Percentiles rank a stretch among this genome's conserved stretches.
These are phyloP conservation scores for Afroboletus lepidellus DNA, from an alignment of 1,284 basidiomycete genomes.

Conservation along the genomic window DNA sequence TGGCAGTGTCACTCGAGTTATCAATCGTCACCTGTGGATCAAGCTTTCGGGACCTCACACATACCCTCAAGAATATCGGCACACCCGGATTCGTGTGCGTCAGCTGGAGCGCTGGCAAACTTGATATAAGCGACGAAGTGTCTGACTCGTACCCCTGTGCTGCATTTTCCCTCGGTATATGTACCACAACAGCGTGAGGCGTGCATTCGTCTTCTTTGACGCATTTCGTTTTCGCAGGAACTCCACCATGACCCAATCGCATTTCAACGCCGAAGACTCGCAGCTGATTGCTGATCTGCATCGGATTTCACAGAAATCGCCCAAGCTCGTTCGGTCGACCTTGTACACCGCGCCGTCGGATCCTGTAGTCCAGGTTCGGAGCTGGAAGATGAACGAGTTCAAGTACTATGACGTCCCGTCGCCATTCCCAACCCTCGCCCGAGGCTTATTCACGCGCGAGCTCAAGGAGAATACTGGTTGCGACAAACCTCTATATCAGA, in stretches of 20 bases:
- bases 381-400: conserved; percentile 97
- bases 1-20: too few species aligned
- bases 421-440: conserved; percentile 88
- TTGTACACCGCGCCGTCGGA: conserved; percentile 55
- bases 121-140: not conserved
- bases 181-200: conserved; percentile 5
- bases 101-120: too few species aligned
- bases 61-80: not conserved
- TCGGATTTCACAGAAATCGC: conserved; percentile 47
- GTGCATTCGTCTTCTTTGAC: conserved; percentile 5
- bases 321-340: conserved; percentile 60
- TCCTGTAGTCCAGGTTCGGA: conserved; percentile 56
- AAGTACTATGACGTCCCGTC: conserved; percentile 87
- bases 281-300: conserved; percentile 55
- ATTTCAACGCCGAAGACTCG: conserved; percentile 45
- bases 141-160: not conserved
- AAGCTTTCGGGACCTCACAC: too few species aligned
- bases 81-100: not conserved
- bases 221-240: not conserved
- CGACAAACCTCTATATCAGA: conserved; percentile 50
- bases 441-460: conserved; percentile 78
- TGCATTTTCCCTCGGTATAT: conserved; percentile 11
- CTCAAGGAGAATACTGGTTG: conserved; percentile 23
- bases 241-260: conserved; percentile 14
- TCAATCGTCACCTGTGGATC: too few species aligned